Conservation (phyloP, 2,329 filamentous ascomycete genomes). For the Exophiala spinifera region DNA sequence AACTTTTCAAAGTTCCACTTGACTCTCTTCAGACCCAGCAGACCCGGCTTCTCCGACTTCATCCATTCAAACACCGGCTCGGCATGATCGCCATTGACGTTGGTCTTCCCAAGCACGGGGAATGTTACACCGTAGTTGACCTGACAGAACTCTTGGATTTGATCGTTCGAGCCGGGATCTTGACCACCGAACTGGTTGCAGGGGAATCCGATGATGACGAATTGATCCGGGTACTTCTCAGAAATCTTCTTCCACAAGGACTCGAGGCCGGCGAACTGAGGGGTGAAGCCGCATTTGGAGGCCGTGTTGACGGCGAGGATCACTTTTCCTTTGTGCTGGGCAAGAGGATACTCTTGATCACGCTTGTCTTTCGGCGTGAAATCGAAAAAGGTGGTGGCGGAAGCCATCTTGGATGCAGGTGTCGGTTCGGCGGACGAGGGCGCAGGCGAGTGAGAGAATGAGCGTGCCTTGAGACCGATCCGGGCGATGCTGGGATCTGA, state of each 20-base stretch:
- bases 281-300: conserved; percentile 98
- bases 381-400: conserved; percentile 72
- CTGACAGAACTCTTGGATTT: conserved; percentile 83
- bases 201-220: conserved; percentile 89
- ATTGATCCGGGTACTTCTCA: conserved; percentile 67
- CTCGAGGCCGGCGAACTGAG: conserved; percentile 89
- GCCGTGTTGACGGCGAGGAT: conserved; percentile 96
- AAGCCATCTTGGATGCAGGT: conserved; percentile 53
- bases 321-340: conserved; percentile 81
- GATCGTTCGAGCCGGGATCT: conserved; percentile 78
- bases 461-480: neutral
- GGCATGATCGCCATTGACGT: conserved; percentile 85
- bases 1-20: conserved; percentile 99
- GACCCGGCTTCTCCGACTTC: conserved; percentile 69
- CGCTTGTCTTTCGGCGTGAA: conserved; percentile 81
- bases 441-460: neutral
- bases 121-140: conserved; percentile 92
- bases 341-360: conserved; percentile 67
- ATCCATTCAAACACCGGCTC: conserved; percentile 76
- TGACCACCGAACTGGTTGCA: conserved; percentile 97
- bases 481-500: neutral
- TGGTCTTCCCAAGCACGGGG: conserved; percentile 85
- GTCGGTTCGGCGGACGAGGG: neutral
- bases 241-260: conserved; percentile 78
- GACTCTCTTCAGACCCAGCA: conserved; percentile 79